These are phyloP conservation scores for Amanita subjunquillea DNA, from an alignment of 768 basidiomycete genomes.

Conservation along the genomic window DNA sequence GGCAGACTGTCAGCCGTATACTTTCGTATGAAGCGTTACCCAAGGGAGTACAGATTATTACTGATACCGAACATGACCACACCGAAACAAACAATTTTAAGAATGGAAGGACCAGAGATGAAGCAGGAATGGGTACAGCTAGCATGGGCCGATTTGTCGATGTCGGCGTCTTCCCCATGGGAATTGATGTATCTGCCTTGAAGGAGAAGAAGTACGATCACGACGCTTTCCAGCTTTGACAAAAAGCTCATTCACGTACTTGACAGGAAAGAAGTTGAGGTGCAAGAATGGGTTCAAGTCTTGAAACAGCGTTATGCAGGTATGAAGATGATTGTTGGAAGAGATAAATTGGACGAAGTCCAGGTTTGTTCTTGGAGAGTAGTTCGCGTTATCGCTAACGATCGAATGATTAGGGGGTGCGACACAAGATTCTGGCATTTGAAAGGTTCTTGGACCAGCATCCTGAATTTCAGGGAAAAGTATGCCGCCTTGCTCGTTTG, in stretches of 20 bases:
- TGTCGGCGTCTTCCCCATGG: conserved; percentile 85
- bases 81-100: background rate
- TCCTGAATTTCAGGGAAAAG: conserved; percentile 74
- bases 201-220: conserved; percentile 47
- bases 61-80: conserved; percentile 17
- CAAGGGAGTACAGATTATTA: conserved; percentile 61
- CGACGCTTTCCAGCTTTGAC: background rate
- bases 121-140: conserved; percentile 18
- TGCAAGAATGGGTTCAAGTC: conserved; percentile 71
- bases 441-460: conserved; percentile 71
- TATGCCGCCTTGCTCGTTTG: conserved; percentile 10
- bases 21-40: conserved; percentile 73
- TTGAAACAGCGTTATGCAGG: conserved; percentile 77
- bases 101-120: conserved; percentile 7
- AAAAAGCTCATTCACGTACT: background rate
- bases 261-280: conserved; percentile 60
- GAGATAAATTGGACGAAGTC: conserved; percentile 84
- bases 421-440: conserved; percentile 77
- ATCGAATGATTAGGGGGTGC: conserved; percentile 41
- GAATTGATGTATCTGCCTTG: conserved; percentile 68
- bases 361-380: conserved; percentile 31
- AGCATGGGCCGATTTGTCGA: conserved; percentile 61
- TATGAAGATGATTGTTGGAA: conserved; percentile 79
- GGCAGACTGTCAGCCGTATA: conserved; percentile 78
- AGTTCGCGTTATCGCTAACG: background rate